Conservation (phyloP, 2,329 filamentous ascomycete genomes). For the Pyricularia grisea region DNA sequence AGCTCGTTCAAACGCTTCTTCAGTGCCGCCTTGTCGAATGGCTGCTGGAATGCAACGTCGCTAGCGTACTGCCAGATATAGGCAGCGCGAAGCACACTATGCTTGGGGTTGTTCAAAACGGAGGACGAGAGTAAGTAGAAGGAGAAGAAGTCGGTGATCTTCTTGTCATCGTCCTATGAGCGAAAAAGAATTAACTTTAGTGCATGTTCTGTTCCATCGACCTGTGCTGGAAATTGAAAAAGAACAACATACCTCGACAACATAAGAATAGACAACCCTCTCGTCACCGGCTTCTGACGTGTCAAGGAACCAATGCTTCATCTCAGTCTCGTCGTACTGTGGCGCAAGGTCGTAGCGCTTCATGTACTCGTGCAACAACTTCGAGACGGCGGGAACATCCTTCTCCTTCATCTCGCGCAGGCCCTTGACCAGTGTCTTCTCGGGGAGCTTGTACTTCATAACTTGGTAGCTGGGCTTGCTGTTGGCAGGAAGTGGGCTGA, state of each 20-base stretch:
- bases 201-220: background rate
- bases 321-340: constrained; percentile 68
- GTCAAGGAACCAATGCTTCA: constrained; percentile 80
- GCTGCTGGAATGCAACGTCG: constrained; percentile 59
- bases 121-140: constrained; percentile 95
- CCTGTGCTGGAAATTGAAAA: background rate
- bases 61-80: constrained; percentile 97
- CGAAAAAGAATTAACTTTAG: background rate
- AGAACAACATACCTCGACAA: constrained; percentile 57
- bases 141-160: constrained; percentile 93
- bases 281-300: constrained; percentile 55
- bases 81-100: constrained; percentile 74
- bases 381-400: constrained; percentile 68
- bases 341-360: constrained; percentile 76
- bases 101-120: constrained; percentile 72
- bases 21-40: constrained; percentile 46
- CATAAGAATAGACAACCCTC: constrained; percentile 88
- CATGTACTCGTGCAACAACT: constrained; percentile 69
- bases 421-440: constrained; percentile 61
- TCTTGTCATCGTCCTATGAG: constrained; percentile 47
- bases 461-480: constrained; percentile 83
- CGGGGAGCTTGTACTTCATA: constrained; percentile 74
- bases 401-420: constrained; percentile 70
- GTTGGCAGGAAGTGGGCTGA: constrained; percentile 75
- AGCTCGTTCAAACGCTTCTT: constrained; percentile 74